Evolutionary conservation across 192 early-diverging fungal genomes (phyloP).

Genomic region (Coemansia sp.): DNA sequence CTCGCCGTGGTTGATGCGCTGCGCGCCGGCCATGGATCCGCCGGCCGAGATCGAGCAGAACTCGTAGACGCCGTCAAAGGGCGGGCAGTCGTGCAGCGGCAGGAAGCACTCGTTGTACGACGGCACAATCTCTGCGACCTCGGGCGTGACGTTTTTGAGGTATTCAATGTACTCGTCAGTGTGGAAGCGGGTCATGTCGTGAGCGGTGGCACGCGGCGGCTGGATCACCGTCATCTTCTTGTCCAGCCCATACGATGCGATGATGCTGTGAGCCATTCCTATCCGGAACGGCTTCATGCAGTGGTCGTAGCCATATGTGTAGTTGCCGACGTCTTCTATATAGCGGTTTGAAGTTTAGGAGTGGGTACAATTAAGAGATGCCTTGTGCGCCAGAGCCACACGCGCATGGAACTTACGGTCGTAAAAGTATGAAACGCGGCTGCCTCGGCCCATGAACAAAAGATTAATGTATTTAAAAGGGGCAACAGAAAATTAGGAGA

Average conservation of each 20-base stretch:
- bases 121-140: constrained; percentile 64
- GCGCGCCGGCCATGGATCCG: constrained; percentile 89
- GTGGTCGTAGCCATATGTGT: constrained; percentile 89
- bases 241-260: constrained; percentile 89
- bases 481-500: not conserved
- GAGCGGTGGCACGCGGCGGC: constrained; percentile 78
- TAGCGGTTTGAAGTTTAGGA: no score
- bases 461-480: not conserved
- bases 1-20: constrained; percentile 75
- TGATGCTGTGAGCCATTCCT: constrained; percentile 89
- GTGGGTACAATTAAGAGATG: no score
- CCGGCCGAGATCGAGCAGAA: constrained; percentile 90
- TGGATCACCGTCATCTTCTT: constrained; percentile 83
- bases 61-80: constrained; percentile 94
- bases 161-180: constrained; percentile 92
- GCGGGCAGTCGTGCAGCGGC: constrained; percentile 91
- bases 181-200: constrained; percentile 92
- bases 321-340: constrained; percentile 66
- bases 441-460: constrained; percentile 7
- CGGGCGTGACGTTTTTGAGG: constrained; percentile 72
- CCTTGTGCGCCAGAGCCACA: no score
- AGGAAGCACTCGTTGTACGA: constrained; percentile 68
- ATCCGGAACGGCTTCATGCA: constrained; percentile 98
- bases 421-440: constrained; percentile 60
- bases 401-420: constrained; percentile 23